A percentile compares a stretch with the other conserved stretches of the same genome.
Conservation (phyloP, 106 monocot species). For the Allium cepa region DNA sequence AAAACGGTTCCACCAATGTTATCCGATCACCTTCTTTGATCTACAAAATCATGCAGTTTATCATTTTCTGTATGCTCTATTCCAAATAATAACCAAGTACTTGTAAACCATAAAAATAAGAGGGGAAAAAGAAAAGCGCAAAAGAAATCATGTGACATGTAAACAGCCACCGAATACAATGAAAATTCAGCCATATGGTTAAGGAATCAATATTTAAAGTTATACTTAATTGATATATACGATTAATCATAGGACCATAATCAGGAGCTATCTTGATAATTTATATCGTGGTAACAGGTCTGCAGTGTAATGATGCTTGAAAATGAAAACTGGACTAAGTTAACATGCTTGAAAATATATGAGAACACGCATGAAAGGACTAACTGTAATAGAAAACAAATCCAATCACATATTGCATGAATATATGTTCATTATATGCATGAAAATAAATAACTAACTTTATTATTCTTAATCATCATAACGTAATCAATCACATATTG, state of each 20-base stretch:
- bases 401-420: neutral
- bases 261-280: neutral
- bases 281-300: neutral
- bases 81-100: neutral
- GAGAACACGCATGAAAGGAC: no score
- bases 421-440: neutral
- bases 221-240: neutral
- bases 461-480: no score
- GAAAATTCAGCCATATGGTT: neutral
- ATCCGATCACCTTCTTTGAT: slow-evolving; percentile 86
- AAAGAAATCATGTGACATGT: neutral
- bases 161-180: no score
- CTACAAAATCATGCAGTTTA: slow-evolving; percentile 23
- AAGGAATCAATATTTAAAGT: neutral
- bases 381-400: no score
- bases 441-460: neutral
- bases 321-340: neutral
- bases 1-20: slow-evolving; percentile 60
- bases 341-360: no score
- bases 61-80: neutral
- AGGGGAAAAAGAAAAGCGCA: neutral
- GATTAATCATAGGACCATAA: neutral
- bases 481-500: neutral
- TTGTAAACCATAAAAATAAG: neutral
- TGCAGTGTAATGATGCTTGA: neutral